Conservation (phyloP, 2,329 filamentous ascomycete genomes). For the Fusarium domesticum region DNA sequence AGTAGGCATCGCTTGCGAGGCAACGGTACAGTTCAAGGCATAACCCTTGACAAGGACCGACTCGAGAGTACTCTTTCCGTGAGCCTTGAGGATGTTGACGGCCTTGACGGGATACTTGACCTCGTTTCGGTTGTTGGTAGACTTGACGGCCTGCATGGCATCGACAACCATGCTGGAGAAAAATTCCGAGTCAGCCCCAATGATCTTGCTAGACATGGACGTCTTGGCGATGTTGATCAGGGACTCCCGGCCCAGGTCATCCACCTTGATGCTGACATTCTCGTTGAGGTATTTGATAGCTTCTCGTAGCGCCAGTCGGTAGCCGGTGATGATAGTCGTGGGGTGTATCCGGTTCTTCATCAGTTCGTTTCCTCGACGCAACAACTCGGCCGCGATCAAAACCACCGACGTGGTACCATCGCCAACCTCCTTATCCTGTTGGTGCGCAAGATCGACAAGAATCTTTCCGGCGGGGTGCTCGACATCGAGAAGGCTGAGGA, state of each 20-base stretch:
- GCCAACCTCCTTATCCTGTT: slow-evolving; percentile 98
- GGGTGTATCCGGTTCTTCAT: slow-evolving; percentile 99
- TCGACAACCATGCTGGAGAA: slow-evolving; percentile 97
- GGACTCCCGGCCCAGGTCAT: slow-evolving; percentile 84
- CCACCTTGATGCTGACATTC: slow-evolving; percentile 94
- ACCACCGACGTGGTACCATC: slow-evolving; percentile 98
- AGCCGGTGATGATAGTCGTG: slow-evolving; percentile 98
- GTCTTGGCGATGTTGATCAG: slow-evolving; percentile 95
- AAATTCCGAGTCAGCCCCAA: slow-evolving; percentile 92
- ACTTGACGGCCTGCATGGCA: slow-evolving; percentile 89
- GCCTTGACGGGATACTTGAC: slow-evolving; percentile 98
- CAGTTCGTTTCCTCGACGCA: slow-evolving; percentile 91
- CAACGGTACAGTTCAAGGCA: slow-evolving; percentile 96
- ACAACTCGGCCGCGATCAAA: slow-evolving; percentile 91
- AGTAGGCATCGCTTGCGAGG: slow-evolving; percentile 96
- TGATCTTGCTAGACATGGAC: slow-evolving; percentile 99
- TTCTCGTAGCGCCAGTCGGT: slow-evolving; percentile 90
- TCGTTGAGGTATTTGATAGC: slow-evolving; percentile 99
- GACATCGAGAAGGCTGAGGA: slow-evolving; percentile 90
- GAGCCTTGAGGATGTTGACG: slow-evolving; percentile 97
- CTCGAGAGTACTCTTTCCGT: slow-evolving; percentile 88
- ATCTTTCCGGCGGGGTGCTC: slow-evolving; percentile 99
- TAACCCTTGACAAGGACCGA: slow-evolving; percentile 93
- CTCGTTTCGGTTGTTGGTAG: slow-evolving; percentile 85
- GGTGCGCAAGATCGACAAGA: slow-evolving; percentile 92